Base-by-base conservation (phyloP, 2,329 filamentous ascomycete species). In the Pyrenochaeta sp. region DNA sequence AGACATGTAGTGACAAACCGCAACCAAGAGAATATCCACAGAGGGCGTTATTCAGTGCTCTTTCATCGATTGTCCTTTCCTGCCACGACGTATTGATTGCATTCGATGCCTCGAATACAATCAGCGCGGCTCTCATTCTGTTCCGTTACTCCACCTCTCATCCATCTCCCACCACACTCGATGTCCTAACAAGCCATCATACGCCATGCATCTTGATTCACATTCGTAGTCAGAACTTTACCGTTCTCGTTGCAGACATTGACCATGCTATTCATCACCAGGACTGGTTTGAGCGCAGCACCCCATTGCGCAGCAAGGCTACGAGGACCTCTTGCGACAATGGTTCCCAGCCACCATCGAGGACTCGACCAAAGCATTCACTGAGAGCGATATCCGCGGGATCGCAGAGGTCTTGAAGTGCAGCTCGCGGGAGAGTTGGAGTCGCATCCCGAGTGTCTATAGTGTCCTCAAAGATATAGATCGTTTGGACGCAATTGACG, bases 371-470 rank as follows among this genome's bases (percentile, higher is more conserved):
- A 39, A 52, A 25, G 22, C n/a, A 10, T 56, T 66, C 22, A 44
- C 50, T 0, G 64, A 66, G 30, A 55, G 0, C 2, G 59, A 62
- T 9, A 47, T 66, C 0, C 39, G 61, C 5, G 55, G 36, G 0
- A 65, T 68, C 30, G 50, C 65, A 27, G 36, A 56, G 0, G 43
- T 63, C 19, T 51, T 66, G 19, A 37, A 51, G n/a, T 57, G 58
- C 28, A 49, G 50, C 15, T 36, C 36, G 5, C 51, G 53, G 5
- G 34, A 46, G 15, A 19, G 39, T 0, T 69, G 65, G 66, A 56
- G 60, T 34, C 51, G 36, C 1, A 54, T 67, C 8, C 66, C 65
- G 2, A 50, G 65, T 24, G 42, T 64, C 5, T 67, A 67, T 44
- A 63, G 45, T 19, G 52, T 69, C 0, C 52, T 69, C 6, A 43